Evolutionary conservation across 352 stramenopile genomes (phyloP), one percentile per base, ranked within the genome.

Genomic region (Pythium dissotocum): DNA sequence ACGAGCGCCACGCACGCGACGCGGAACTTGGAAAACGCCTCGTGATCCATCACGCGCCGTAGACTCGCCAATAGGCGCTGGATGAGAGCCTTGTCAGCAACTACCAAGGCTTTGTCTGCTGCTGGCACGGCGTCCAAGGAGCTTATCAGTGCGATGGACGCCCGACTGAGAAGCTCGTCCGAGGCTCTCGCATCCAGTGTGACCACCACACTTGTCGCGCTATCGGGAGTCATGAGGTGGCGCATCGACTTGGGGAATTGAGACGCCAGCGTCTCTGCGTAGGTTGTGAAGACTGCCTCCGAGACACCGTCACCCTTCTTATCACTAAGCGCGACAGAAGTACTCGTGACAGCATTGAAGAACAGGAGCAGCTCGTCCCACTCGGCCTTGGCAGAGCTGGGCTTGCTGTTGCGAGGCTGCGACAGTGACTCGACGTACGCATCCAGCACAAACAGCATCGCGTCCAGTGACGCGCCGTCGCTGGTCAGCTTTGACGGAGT

Each of bases 1-100:
- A 75, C 68, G 38, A 91, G 59, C 21, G 64, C 54, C 32, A 75
- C 76, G 21, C 66, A 78, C 18, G 75, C 69, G 30, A 87, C 69
- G 44, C 74, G 68, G 28, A 85, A 69, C 59, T 85, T 91, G 6
- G 53, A 51, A 36, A 42, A 69, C 16, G 42, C 56, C 8, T 66
- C 67, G 44, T 61, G 8, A 24, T 69, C 55, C 54, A 69, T 69
- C 21, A 63, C 46, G 2, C 21, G 26, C 56, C 61, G 57, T 0
- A 68, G 28, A n/a, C 69, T 62, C 4, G 38, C n/a, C 0, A 73
- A 36, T n/a, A 73, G 14, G 6, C 48, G 60, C 24, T n/a, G n/a
- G n/a, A 49, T 8, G 46, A 53, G 46, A 30, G 46, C 30, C 8
- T 44, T 32, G 13, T 35, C 18, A 6, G 2, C 38, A 18, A 54